Evolutionary conservation across 2,329 filamentous ascomycete species (phyloP), one percentile per base, ranked within the genome.

Genomic region (Aspergillus clavatus): DNA sequence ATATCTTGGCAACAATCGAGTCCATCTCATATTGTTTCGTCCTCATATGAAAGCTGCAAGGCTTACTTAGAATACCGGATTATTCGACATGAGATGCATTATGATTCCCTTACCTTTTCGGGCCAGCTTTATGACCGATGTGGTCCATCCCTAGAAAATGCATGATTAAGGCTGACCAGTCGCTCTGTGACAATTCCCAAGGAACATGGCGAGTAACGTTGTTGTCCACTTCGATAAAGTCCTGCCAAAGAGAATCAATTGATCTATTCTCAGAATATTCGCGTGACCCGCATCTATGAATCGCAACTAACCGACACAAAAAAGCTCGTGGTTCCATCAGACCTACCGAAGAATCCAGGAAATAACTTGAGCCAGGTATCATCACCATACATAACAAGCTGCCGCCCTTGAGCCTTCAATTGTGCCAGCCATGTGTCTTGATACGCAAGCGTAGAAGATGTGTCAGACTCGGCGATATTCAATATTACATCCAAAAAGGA

Each of bases 321-420:
- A 68, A 98, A 98, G 71, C 91, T 97, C 45, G 89, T 89, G 2
- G 93, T 98, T 38, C 94, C 93, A 68, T 98, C 94, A 40, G 83
- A 77, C 31, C 90, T 83, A 56, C 84, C 82, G 71, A 98, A 98
- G 38, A 86, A 89, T 12, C 80, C 82, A 1, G 93, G 93, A 59
- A 98, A 98, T 11, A 98, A 76, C 72, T 96, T 97, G 56, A 98
- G 73, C 94, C 93, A 98, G 16, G 93, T 98, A 66, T 98, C 93
- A 61, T 98, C 93, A 39, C 93, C 93, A 62, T 93, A 96, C 84
- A 98, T 93, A 63, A 96, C 75, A 51, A 97, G 76, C 59, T 87
- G 89, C 16, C 87, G 88, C 19, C 74, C 72, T 58, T 82, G 85
- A 27, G 83, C 82, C 65, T 84, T 91, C 71, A 98, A 82, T 73